Percentiles rank a stretch among this genome's conserved stretches.
These are phyloP conservation scores for Cyberlindnera xishuangbannaensis DNA, from an alignment of 805 yeast species.

Conservation along the genomic window DNA sequence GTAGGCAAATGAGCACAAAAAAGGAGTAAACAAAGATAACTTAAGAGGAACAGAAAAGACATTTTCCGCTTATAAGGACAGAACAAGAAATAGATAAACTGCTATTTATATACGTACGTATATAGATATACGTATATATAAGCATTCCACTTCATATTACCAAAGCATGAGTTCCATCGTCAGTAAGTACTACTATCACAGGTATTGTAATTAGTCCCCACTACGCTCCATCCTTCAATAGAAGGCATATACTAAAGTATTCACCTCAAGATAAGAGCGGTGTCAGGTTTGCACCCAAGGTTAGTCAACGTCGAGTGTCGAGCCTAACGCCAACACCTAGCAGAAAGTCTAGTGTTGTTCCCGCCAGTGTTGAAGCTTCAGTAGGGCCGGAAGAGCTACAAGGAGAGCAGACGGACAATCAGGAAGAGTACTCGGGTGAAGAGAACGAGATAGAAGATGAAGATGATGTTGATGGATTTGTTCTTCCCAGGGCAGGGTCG, in stretches of 20 bases:
- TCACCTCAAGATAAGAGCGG: slow-evolving; percentile 39
- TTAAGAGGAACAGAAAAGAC: too few species aligned
- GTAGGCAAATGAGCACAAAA: too few species aligned
- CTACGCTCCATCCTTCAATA: too few species aligned
- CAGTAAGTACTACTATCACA: slow-evolving; percentile 24
- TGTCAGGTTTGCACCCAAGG: slow-evolving; percentile 62
- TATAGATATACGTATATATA: too few species aligned
- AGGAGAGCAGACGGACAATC: slow-evolving; percentile 9
- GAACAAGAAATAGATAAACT: slow-evolving; percentile 1
- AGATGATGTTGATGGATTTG: slow-evolving; percentile 5
- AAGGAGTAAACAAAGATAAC: too few species aligned
- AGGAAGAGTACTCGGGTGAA: slow-evolving; percentile 11
- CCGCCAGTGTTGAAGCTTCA: slow-evolving; percentile 8
- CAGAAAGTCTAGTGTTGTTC: slow-evolving; percentile 20
- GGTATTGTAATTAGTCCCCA: neutral
- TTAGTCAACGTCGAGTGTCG: slow-evolving; percentile 35
- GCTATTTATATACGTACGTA: neutral
- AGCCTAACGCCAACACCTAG: slow-evolving; percentile 23
- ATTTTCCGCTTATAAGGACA: too few species aligned
- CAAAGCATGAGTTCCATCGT: slow-evolving; percentile 40
- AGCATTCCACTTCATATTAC: neutral
- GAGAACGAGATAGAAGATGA: slow-evolving; percentile 5
- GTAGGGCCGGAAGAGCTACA: neutral
- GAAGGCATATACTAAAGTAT: neutral
- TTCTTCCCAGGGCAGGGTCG: slow-evolving; percentile 3